A percentile compares a stretch with the other conserved stretches of the same genome.
Evolutionary conservation across 225 moss, liverwort and hornwort genomes (phyloP).

Genomic region (Takakia lepidozioides): DNA sequence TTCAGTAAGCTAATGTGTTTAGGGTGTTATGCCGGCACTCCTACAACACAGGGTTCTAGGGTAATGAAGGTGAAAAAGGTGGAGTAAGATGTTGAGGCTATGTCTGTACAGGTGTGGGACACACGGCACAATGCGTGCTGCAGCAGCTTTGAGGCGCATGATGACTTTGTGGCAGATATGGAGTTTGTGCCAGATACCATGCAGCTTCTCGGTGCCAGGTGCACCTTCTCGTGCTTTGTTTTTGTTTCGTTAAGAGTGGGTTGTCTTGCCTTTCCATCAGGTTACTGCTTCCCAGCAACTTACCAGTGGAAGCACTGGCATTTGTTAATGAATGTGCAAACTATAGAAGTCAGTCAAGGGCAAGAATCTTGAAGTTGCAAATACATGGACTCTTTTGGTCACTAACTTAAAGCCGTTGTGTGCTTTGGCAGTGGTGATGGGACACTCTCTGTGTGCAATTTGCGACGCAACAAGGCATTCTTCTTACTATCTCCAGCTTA

Average conservation of each 20-base stretch:
- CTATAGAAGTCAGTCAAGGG: too few species aligned
- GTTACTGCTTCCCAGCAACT: neutral
- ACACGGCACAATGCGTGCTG: conserved; percentile 74
- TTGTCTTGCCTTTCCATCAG: neutral
- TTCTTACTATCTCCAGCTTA: neutral
- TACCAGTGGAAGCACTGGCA: too few species aligned
- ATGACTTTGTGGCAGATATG: conserved; percentile 93
- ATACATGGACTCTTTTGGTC: too few species aligned
- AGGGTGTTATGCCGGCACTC: too few species aligned
- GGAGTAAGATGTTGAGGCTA: too few species aligned
- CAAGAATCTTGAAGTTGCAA: too few species aligned
- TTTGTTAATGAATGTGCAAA: too few species aligned
- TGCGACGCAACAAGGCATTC: conserved; percentile 51
- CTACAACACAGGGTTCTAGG: too few species aligned
- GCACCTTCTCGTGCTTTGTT: neutral
- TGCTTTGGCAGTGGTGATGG: conserved; percentile 66
- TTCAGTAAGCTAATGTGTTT: too few species aligned
- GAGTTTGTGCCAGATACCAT: conserved; percentile 69
- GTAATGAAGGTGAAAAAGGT: too few species aligned
- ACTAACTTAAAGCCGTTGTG: neutral
- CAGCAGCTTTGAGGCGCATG: conserved; percentile 61
- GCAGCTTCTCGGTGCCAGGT: conserved; percentile 68
- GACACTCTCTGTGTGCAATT: conserved; percentile 80
- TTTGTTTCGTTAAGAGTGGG: neutral
- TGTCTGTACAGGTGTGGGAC: conserved; percentile 71